Conservation (phyloP, 495 filamentous ascomycete species). For the Penicillium waksmanii region DNA sequence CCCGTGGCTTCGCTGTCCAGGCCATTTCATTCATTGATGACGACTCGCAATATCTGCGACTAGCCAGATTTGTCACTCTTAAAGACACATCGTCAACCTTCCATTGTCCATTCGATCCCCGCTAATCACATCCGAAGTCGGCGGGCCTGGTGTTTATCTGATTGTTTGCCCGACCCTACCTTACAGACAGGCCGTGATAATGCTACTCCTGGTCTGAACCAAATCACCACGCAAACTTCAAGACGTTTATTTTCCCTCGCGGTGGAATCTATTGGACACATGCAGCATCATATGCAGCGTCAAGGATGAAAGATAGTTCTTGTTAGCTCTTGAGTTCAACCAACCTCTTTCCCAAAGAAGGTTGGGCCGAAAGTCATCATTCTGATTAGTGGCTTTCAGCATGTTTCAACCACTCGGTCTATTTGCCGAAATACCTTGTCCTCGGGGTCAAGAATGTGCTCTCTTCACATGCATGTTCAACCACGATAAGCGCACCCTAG, state of each 20-base stretch:
- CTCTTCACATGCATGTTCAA: constrained; percentile 65
- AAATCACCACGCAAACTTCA: not conserved
- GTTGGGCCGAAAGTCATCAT: not conserved
- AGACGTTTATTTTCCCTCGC: not conserved
- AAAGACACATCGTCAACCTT: not conserved
- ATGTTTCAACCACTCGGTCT: constrained; percentile 72
- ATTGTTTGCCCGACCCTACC: not conserved
- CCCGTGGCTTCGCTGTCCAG: not conserved
- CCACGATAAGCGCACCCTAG: constrained; percentile 38
- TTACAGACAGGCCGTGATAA: not conserved
- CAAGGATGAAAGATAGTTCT: not conserved
- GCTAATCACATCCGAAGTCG: not conserved
- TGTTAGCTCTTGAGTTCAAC: not conserved
- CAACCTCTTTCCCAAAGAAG: not conserved
- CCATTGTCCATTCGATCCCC: not conserved
- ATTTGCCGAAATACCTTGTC: constrained; percentile 69
- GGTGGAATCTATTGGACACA: too few species aligned
- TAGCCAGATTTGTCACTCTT: not conserved
- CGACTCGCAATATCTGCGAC: not conserved
- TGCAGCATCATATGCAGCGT: too few species aligned
- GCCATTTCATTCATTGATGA: not conserved
- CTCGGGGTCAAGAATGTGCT: constrained; percentile 56
- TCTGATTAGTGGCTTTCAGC: not conserved
- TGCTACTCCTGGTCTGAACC: not conserved
- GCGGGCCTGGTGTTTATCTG: not conserved